Evolutionary conservation across 768 basidiomycete genomes (phyloP).

Genomic region (Clitopilus passeckerianus): DNA sequence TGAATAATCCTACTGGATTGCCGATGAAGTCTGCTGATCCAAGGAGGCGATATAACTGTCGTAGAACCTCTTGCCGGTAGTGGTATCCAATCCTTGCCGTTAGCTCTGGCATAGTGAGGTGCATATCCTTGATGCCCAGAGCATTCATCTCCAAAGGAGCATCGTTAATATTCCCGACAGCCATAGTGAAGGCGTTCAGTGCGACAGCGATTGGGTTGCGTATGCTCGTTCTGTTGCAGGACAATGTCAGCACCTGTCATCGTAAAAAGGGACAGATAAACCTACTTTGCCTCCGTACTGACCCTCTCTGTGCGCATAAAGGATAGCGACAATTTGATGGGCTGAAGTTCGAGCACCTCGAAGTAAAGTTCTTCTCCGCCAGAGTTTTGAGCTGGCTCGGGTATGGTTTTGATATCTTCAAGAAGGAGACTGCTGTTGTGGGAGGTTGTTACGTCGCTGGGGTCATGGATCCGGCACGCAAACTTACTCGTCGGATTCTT

Average conservation of each 20-base stretch:
- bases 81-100: slow-evolving; percentile 84
- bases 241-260: slow-evolving; percentile 4
- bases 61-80: slow-evolving; percentile 89
- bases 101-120: slow-evolving; percentile 79
- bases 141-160: slow-evolving; percentile 94
- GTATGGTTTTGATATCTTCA: slow-evolving; percentile 58
- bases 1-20: slow-evolving; percentile 96
- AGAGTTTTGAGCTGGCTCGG: slow-evolving; percentile 63
- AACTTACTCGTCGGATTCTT: slow-evolving; percentile 73
- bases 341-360: slow-evolving; percentile 91
- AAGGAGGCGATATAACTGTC: slow-evolving; percentile 92
- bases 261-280: not conserved
- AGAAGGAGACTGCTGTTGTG: slow-evolving; percentile 57
- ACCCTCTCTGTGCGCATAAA: slow-evolving; percentile 97
- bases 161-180: slow-evolving; percentile 94
- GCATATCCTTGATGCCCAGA: slow-evolving; percentile 90
- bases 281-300: slow-evolving; percentile 90
- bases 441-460: not conserved
- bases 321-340: slow-evolving; percentile 86
- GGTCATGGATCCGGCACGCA: not conserved
- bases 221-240: slow-evolving; percentile 55
- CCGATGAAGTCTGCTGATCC: slow-evolving; percentile 98
- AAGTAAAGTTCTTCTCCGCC: slow-evolving; percentile 86
- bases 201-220: slow-evolving; percentile 92
- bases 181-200: slow-evolving; percentile 93